Base-by-base conservation (phyloP, 2,329 filamentous ascomycete species). In the Leptographium lundbergii region DNA sequence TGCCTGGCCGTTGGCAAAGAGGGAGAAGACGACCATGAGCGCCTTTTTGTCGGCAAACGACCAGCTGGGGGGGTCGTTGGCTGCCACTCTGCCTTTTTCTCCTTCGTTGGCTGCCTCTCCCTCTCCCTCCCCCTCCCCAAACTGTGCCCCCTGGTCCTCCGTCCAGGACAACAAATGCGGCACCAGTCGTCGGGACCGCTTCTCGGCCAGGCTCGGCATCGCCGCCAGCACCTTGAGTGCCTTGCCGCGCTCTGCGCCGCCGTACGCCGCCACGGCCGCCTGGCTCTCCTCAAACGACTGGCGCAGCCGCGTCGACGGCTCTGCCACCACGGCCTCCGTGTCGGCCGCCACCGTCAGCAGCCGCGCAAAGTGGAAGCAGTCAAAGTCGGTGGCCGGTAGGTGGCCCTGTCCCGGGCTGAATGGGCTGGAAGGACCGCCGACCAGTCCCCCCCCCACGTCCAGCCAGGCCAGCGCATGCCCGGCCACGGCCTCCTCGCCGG, bases 161-260 rank as follows among this genome's bases (percentile, higher is more conserved):
- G 84, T 84, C 89, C 92, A 96, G 22, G 84, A 81, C 7, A 99
- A 76, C 45, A 99, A 87, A 62, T 92, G 81, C 1, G 95, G 94
- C 1, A 97, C 88, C 27, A 99, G 77, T 63, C 85, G 81, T 39
- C 91, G 86, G 10, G 92, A 96, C 39, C 85, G 81, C 69, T 88
- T 95, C 72, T 99, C 94, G 0, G 90, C 91, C 54, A 95, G 74
- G 13, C 79, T 76, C 13, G 94, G 90, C 32, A 89, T 77, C 11
- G 82, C 83, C 62, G 82, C 80, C 50, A 99, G 76, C 1, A 96
- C 83, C 65, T 87, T 87, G 50, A 99, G 77, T 1, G 91, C 90
- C 67, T 95, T 89, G 48, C 81, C 81, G 61, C 91, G 81, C 57
- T 88, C 84, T 57, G 80, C 81, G 13, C 74, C 69, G 14, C 79